Conservation (phyloP, 2,329 filamentous ascomycete genomes). For the Macroventuria anomochaeta region DNA sequence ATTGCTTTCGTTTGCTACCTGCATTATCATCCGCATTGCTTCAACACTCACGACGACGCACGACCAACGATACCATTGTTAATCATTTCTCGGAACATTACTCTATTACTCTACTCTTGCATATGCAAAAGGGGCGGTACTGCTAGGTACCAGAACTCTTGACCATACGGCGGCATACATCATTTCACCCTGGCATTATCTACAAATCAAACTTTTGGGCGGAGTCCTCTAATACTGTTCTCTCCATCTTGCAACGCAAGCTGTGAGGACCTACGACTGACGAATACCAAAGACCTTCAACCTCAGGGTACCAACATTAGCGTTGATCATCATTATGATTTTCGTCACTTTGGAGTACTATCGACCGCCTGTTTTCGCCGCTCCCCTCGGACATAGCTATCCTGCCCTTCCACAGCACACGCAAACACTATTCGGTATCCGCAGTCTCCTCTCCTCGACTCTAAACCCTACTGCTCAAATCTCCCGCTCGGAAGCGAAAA, state of each 20-base stretch:
- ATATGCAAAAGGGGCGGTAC: conserved; percentile 40
- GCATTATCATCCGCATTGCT: conserved; percentile 42
- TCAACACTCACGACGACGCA: conserved; percentile 40
- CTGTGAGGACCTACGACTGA: conserved; percentile 45
- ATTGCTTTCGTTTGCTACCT: conserved; percentile 36
- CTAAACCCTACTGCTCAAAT: not conserved
- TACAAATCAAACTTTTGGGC: conserved; percentile 18
- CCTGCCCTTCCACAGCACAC: conserved; percentile 21
- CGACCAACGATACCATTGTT: conserved; percentile 46
- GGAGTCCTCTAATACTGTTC: conserved; percentile 17
- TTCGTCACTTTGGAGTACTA: conserved; percentile 21
- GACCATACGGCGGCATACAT: conserved; percentile 27
- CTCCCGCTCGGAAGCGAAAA: not conserved
- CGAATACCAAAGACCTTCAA: conserved; percentile 49
- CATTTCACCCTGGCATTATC: conserved; percentile 19
- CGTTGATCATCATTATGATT: conserved; percentile 46
- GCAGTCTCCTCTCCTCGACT: conserved; percentile 30
- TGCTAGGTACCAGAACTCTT: conserved; percentile 22
- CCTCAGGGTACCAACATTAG: conserved; percentile 50
- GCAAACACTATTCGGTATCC: conserved; percentile 45
- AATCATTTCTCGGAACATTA: conserved; percentile 41
- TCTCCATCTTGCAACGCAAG: conserved; percentile 35
- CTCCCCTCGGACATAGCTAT: conserved; percentile 27
- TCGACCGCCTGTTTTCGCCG: conserved; percentile 15
- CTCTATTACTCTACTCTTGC: conserved; percentile 30